A percentile compares a stretch with the other conserved stretches of the same genome.
phyloP scores from a whole-genome alignment of 139 green algal genomes.

The Parachlorella kessleri region DNA sequence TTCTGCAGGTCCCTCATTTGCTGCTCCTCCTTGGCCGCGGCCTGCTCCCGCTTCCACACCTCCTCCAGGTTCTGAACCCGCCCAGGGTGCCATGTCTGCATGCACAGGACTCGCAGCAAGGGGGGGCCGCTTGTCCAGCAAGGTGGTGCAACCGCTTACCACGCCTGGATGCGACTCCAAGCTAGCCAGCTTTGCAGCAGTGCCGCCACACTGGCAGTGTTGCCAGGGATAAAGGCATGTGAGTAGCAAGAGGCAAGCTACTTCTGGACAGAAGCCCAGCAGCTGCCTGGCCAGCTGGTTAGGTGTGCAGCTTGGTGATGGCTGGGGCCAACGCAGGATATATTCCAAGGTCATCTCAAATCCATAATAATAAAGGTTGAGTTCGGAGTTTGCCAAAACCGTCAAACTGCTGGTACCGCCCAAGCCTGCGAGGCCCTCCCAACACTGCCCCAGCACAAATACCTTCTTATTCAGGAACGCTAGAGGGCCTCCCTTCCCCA shows the following conservation, averaged over 20 bases:
- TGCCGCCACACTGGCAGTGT: too few relatives aligned
- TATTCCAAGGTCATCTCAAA: too few relatives aligned
- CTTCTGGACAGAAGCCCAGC: background rate
- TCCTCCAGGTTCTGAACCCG: slow-evolving; percentile 79
- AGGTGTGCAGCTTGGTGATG: background rate
- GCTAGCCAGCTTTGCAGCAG: too few relatives aligned
- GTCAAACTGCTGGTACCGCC: background rate
- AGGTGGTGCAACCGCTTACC: background rate
- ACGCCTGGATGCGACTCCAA: too few relatives aligned
- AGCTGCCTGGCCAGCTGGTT: background rate
- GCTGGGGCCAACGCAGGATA: too few relatives aligned
- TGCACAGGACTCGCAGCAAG: background rate
- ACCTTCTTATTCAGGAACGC: slow-evolving; percentile 93
- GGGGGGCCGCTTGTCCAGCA: background rate
- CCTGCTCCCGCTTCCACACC: slow-evolving; percentile 94
- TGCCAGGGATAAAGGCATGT: background rate
- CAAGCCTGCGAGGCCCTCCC: background rate
- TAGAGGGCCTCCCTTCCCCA: slow-evolving; percentile 48
- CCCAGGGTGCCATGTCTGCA: slow-evolving; percentile 79
- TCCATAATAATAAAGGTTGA: too few relatives aligned
- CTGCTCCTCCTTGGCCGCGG: slow-evolving; percentile 73
- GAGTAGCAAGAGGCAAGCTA: background rate
- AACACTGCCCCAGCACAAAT: too few relatives aligned
- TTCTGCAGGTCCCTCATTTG: slow-evolving; percentile 87
- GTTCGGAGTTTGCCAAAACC: too few relatives aligned